These are phyloP conservation scores for Sugiyamaella valdiviana DNA, from an alignment of 805 yeast genomes.

Conservation along the genomic window DNA sequence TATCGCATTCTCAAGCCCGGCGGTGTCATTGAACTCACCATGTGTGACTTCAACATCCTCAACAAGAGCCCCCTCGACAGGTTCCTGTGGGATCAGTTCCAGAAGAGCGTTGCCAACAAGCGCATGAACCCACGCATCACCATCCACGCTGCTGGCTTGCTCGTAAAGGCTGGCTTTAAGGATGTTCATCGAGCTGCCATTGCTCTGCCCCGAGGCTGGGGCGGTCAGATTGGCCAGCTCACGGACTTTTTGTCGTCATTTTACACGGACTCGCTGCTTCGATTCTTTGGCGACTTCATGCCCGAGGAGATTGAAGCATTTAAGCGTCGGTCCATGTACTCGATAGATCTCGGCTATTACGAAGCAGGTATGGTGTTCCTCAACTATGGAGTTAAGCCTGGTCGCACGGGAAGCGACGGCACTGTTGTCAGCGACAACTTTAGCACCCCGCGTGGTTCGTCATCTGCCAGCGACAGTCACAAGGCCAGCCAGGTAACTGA, in stretches of 20 bases:
- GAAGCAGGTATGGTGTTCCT: conserved; percentile 13
- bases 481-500: neutral
- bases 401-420: neutral
- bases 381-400: conserved; percentile 19
- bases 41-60: conserved; percentile 23
- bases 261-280: conserved; percentile 25
- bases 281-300: conserved; percentile 32
- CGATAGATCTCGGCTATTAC: conserved; percentile 8
- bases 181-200: conserved; percentile 24
- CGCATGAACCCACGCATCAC: conserved; percentile 19
- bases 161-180: conserved; percentile 23
- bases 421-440: neutral
- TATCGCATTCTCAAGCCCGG: conserved; percentile 29
- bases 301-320: conserved; percentile 18
- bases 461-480: neutral
- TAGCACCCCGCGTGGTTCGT: neutral
- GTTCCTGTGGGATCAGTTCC: conserved; percentile 15
- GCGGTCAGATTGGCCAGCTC: conserved; percentile 28
- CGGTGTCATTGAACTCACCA: conserved; percentile 27
- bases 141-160: conserved; percentile 10
- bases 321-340: conserved; percentile 4
- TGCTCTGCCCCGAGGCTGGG: conserved; percentile 31
- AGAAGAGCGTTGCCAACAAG: conserved; percentile 12
- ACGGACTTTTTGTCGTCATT: conserved; percentile 27
- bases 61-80: conserved; percentile 15